Evolutionary conservation across 345 rosid genomes (phyloP).

Genomic region (Linum usitatissimum): DNA sequence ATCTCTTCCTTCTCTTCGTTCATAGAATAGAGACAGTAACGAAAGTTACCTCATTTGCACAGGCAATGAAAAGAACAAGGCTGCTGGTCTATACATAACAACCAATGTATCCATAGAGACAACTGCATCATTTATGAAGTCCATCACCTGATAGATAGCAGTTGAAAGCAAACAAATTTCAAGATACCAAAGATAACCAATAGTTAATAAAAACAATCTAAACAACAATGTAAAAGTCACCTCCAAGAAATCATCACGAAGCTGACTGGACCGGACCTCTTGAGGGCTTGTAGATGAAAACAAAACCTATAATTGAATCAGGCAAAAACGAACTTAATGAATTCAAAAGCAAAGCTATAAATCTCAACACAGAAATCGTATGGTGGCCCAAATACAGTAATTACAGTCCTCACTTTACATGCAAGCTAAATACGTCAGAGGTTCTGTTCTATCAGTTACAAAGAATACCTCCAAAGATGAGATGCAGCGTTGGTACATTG

Average conservation of each 20-base stretch:
- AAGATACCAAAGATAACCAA: neutral
- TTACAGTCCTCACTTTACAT: neutral
- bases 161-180: neutral
- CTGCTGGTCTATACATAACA: conserved; percentile 57
- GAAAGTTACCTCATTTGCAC: conserved; percentile 59
- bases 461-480: conserved; percentile 66
- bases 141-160: conserved; percentile 59
- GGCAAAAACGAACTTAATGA: neutral
- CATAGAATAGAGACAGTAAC: neutral
- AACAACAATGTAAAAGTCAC: conserved; percentile 24
- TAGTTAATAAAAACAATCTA: neutral
- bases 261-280: conserved; percentile 31
- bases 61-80: conserved; percentile 53
- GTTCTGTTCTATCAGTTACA: neutral
- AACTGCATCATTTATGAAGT: conserved; percentile 89
- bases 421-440: neutral
- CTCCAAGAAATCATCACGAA: conserved; percentile 63
- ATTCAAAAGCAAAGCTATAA: neutral
- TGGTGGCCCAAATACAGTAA: neutral
- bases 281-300: conserved; percentile 36
- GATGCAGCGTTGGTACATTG: conserved; percentile 75
- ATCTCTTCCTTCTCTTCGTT: neutral
- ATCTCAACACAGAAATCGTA: neutral
- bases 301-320: conserved; percentile 31
- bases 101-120: conserved; percentile 78